These are phyloP conservation scores for Heliamphora pulchella DNA, from an alignment of 179 eudicot species.

Conservation along the genomic window DNA sequence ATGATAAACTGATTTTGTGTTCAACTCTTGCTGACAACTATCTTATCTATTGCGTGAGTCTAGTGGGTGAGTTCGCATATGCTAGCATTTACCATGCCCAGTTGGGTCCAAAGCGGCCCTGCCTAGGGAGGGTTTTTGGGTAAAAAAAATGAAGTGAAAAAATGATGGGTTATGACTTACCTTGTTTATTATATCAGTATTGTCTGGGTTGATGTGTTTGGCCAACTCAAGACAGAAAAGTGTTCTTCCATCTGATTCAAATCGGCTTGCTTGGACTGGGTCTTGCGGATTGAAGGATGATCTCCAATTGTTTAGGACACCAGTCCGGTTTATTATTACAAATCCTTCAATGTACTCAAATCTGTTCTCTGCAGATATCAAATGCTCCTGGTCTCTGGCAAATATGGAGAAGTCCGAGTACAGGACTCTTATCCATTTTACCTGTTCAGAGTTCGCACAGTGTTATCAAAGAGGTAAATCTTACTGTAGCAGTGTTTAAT, in stretches of 20 bases:
- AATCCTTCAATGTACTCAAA: constrained; percentile 93
- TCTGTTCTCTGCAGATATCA: constrained; percentile 56
- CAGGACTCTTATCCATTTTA: constrained; percentile 87
- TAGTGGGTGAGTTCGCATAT: too few relatives aligned
- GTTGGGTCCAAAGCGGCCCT: too few relatives aligned
- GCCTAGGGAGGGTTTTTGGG: too few relatives aligned
- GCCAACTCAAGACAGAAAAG: constrained; percentile 86
- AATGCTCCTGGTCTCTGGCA: constrained; percentile 70
- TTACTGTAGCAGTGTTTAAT: not conserved
- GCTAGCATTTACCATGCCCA: too few relatives aligned
- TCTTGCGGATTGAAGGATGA: constrained; percentile 72
- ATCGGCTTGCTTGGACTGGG: constrained; percentile 60
- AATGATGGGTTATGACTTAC: constrained; percentile 24
- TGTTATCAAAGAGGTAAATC: constrained; percentile 1
- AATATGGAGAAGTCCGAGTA: constrained; percentile 73
- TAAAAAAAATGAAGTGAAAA: too few relatives aligned
- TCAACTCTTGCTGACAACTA: too few relatives aligned
- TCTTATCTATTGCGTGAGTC: too few relatives aligned
- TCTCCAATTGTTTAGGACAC: constrained; percentile 77
- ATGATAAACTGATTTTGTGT: not conserved
- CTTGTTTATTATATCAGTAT: constrained; percentile 33
- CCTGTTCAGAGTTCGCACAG: constrained; percentile 36
- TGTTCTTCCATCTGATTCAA: constrained; percentile 67
- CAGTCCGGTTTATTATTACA: constrained; percentile 61
- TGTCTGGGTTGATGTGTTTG: constrained; percentile 55